Percentiles rank a stretch among this genome's conserved stretches.
These are phyloP conservation scores for Eragrostis tef DNA, from an alignment of 202 grass and related monocot species.

Conservation along the genomic window DNA sequence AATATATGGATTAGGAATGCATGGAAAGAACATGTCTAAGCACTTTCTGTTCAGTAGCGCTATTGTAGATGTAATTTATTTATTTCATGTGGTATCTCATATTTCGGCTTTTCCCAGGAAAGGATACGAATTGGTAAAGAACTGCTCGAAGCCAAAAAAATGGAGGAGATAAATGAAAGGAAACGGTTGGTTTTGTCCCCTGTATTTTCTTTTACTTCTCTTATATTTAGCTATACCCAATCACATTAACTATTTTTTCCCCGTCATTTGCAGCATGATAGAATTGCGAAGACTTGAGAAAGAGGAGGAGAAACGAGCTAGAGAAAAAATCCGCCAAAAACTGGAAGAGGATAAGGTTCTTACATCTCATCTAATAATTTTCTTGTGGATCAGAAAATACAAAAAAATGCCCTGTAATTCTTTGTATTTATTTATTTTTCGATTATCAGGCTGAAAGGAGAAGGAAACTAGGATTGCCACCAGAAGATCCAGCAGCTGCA, in stretches of 20 bases:
- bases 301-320: slow-evolving; percentile 90
- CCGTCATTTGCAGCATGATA: slow-evolving; percentile 60
- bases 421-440: not conserved
- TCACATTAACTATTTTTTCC: slow-evolving; percentile 19
- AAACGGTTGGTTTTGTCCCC: slow-evolving; percentile 66
- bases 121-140: slow-evolving; percentile 90
- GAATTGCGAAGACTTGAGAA: slow-evolving; percentile 86
- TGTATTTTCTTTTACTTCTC: slow-evolving; percentile 30
- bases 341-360: slow-evolving; percentile 91
- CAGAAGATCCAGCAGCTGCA: slow-evolving; percentile 67
- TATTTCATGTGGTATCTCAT: slow-evolving; percentile 10
- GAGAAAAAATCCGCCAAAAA: slow-evolving; percentile 91
- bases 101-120: slow-evolving; percentile 58
- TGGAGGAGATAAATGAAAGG: slow-evolving; percentile 92
- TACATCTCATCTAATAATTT: slow-evolving; percentile 1
- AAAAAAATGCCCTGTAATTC: not conserved
- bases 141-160: slow-evolving; percentile 87
- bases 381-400: not conserved
- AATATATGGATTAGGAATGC: slow-evolving; percentile 28
- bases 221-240: not conserved
- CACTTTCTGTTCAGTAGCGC: not conserved
- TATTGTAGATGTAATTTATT: not conserved
- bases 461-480: slow-evolving; percentile 78
- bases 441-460: slow-evolving; percentile 90
- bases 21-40: not conserved